Percentiles rank a stretch among this genome's conserved stretches.
phyloP scores from a whole-genome alignment of 129 eudicot genomes.

The Tagetes patula region DNA sequence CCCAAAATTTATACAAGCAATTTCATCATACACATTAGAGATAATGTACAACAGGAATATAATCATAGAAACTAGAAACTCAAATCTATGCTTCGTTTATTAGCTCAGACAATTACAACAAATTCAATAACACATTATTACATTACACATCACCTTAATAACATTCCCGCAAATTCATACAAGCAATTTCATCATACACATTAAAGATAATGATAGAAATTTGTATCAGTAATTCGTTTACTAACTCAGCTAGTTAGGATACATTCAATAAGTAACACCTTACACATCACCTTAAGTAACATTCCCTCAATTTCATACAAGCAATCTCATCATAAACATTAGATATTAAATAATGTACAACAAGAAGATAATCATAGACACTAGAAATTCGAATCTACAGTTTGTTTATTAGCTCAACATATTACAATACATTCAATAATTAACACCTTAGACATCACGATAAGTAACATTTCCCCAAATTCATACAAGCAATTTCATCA shows the following conservation, averaged over 20 bases:
- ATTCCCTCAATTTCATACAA: neutral
- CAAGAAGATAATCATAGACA: too few species aligned
- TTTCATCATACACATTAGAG: slow-evolving; percentile 2
- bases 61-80: too few species aligned
- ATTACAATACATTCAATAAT: neutral
- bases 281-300: neutral
- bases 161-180: neutral
- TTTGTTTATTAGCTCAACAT: neutral
- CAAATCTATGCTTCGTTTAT: too few species aligned
- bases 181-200: slow-evolving; percentile 8
- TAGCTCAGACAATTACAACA: too few species aligned
- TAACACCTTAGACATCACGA: neutral
- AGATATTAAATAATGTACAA: too few species aligned
- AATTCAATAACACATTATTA: neutral
- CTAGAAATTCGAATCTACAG: neutral
- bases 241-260: too few species aligned
- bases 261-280: neutral
- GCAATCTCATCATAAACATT: neutral
- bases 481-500: slow-evolving; percentile 3
- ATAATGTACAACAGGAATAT: neutral
- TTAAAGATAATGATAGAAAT: neutral
- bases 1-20: slow-evolving; percentile 10
- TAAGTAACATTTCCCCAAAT: neutral
- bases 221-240: too few species aligned
- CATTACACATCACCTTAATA: neutral